Base-by-base conservation (phyloP, 2,329 filamentous ascomycete species). In the Apiospora pterosperma region DNA sequence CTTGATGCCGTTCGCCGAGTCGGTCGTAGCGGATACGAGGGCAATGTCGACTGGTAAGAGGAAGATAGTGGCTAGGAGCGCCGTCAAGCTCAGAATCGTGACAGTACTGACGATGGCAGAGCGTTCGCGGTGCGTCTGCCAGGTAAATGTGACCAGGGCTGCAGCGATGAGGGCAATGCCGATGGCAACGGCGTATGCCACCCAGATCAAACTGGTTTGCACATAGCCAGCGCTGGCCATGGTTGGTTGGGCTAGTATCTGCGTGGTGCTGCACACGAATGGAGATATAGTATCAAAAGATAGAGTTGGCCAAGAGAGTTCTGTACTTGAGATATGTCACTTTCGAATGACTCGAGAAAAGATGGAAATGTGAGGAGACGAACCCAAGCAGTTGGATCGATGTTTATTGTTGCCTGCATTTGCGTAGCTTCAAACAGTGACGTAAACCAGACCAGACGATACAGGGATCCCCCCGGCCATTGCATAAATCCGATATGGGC, bases 31-130 rank as follows among this genome's bases (percentile, higher is more conserved):
- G 2, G 95, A 97, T 59, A 97, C 91, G 70, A 99, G 87, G 12
- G 96, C 96, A 70, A 98, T 93, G 77, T 99, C 96, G 76, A 98
- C 95, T 28, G 96, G 96, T 34, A 97, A 88, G 25, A 99, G 87
- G 38, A 99, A 86, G 34, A 97, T 90, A 1, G 96, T 99, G 16
- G 96, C 96, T 63, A 99, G 88, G 36, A 99, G 86, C 10, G 92
- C 87, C 11, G 94, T 93, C 58, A 97, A 85, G 63, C 93, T 96
- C 78, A 97, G 81, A 71, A 97, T 93, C 76, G 92, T 92, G 71
- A 97, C 91, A 62, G 88, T 83, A 66, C 90, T 97, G 67, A 98
- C 93, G 60, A 91, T 84, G 42, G 88, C 86, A 25, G 93, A 96
- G 67, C 96, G 90, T 65, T 98, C 95, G 71, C 92, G 88, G 38